Base-by-base conservation (phyloP, 2,329 filamentous ascomycete species). In the Coniochaeta sp. region DNA sequence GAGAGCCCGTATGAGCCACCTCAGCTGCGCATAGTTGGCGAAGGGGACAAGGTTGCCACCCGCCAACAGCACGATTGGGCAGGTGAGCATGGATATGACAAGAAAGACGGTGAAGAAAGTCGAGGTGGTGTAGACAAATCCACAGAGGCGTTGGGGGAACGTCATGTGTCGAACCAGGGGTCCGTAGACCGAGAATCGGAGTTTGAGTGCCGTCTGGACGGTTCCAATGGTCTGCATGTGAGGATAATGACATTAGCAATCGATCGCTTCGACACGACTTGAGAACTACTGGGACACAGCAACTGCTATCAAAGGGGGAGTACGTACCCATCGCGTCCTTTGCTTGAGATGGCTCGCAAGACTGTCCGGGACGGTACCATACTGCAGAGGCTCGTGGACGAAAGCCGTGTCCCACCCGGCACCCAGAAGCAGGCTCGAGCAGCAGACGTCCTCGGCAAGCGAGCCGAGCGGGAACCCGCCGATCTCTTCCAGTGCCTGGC, bases 351-450 rank as follows among this genome's bases (percentile, higher is more conserved):
- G 81, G 19, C 78, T 77, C 22, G 76, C 76, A 43, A 77, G 83
- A 52, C 84, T 81, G 57, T 84, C 83, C 5, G 84, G 80, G 1
- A 86, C 81, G 1, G 79, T 81, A 40, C 84, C 85, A 50, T 78
- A 87, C 68, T 87, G 84, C 2, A 87, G 74, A 5, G 79, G 76
- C 65, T 87, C 84, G 63, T 84, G 81, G 33, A 85, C 71, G 64
- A 81, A 87, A 0, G 81, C 83, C 1, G 83, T 86, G 66, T 80
- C 81, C 85, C 85, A 88, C 50, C 85, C 85, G 61, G 74, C 77
- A 1, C 81, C 83, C 1, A 86, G 77, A 68, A 88, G 79, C 33
- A 83, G 72, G 1, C 79, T 82, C 6, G 83, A 86, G 2, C 81
- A 85, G 57, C 78, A 80, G 2, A 84, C 79, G 66, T 88, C 85